phyloP scores from a whole-genome alignment of 352 stramenopile species.

The Phytophthora chlamydospora region DNA sequence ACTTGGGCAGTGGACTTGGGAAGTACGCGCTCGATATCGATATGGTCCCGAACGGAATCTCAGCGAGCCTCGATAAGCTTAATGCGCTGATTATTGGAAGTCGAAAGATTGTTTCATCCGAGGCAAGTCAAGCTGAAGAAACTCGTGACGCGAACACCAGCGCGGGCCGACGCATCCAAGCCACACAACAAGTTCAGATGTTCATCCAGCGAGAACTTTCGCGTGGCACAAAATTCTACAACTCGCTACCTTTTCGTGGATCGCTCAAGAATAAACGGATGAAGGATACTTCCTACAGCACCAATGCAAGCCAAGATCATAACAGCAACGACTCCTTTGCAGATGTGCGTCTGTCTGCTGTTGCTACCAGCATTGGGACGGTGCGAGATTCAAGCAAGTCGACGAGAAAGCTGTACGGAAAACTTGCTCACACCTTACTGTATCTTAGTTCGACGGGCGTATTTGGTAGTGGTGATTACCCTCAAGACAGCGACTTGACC shows the following conservation, averaged over 20 bases:
- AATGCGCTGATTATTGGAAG: conserved; percentile 55
- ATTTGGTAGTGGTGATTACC: conserved; percentile 14
- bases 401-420: conserved; percentile 34
- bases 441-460: conserved; percentile 46
- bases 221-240: conserved; percentile 64
- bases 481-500: conserved; percentile 16
- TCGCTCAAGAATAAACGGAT: background rate
- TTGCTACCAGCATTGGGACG: conserved; percentile 36
- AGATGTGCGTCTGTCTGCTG: conserved; percentile 33
- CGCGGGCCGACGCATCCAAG: conserved; percentile 16
- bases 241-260: conserved; percentile 26
- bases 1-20: conserved; percentile 65
- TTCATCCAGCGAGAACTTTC: conserved; percentile 59
- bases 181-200: conserved; percentile 57
- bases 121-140: conserved; percentile 18
- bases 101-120: conserved; percentile 32
- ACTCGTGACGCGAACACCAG: conserved; percentile 1
- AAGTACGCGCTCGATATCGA: conserved; percentile 81
- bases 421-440: conserved; percentile 62
- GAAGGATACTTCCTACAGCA: background rate
- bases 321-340: conserved; percentile 9
- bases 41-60: conserved; percentile 58
- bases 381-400: conserved; percentile 29
- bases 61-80: conserved; percentile 74
- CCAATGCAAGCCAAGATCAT: background rate